These are phyloP conservation scores for Aspergillus tanneri DNA, from an alignment of 2,329 filamentous ascomycete species.

Conservation along the genomic window DNA sequence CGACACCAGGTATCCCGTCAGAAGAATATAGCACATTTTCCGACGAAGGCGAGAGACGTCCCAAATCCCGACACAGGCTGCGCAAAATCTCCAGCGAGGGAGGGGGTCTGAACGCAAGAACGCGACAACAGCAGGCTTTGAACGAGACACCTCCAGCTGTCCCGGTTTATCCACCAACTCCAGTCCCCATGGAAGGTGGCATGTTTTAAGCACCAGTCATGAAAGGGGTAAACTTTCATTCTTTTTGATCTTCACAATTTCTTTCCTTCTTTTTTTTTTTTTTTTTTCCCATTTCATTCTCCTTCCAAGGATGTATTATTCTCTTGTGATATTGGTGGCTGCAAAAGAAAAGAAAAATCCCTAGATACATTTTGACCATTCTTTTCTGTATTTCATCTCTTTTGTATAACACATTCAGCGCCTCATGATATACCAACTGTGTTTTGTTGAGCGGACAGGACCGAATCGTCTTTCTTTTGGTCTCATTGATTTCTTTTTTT, in stretches of 20 bases:
- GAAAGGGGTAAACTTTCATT: too few relatives aligned
- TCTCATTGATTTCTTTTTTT: slow-evolving; percentile 1
- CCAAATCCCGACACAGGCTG: slow-evolving; percentile 40
- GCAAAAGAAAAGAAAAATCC: too few relatives aligned
- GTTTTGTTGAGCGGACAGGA: slow-evolving; percentile 19
- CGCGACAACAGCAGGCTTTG: slow-evolving; percentile 42
- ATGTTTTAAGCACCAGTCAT: too few relatives aligned
- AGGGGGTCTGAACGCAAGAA: slow-evolving; percentile 47
- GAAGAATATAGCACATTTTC: slow-evolving; percentile 46
- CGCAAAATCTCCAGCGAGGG: slow-evolving; percentile 54
- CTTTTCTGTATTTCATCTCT: neutral
- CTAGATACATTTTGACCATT: slow-evolving; percentile 10
- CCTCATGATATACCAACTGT: slow-evolving; percentile 22
- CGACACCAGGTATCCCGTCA: slow-evolving; percentile 22
- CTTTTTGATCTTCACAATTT: slow-evolving; percentile 7
- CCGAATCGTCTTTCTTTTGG: slow-evolving; percentile 12
- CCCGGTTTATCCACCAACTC: slow-evolving; percentile 33
- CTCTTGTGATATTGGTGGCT: too few relatives aligned
- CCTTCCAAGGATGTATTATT: slow-evolving; percentile 8
- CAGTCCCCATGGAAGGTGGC: slow-evolving; percentile 33
- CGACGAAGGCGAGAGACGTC: slow-evolving; percentile 42
- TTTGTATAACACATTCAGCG: slow-evolving; percentile 12
- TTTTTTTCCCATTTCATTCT: slow-evolving; percentile 3
- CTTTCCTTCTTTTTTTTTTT: slow-evolving; percentile 6
- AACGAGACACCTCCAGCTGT: slow-evolving; percentile 28